phyloP scores from a whole-genome alignment of 139 green algal genomes.

The Limnomonas spitsbergensis region DNA sequence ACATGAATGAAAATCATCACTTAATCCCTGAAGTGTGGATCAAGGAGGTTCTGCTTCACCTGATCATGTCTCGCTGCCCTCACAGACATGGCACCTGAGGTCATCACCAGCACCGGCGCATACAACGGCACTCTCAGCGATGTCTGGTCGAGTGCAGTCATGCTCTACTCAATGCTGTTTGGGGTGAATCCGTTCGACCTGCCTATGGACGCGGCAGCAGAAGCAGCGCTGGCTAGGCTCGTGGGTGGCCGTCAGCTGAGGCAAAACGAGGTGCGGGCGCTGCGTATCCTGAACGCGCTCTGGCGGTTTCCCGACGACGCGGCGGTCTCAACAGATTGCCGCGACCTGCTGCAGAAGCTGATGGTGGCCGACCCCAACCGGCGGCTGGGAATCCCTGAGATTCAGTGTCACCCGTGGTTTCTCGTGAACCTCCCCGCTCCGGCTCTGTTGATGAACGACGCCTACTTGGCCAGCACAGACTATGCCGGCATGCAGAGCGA shows the following conservation, averaged over 20 bases:
- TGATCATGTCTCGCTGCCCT: too few relatives aligned
- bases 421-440: slow-evolving; percentile 81
- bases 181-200: slow-evolving; percentile 5
- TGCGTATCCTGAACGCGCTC: slow-evolving; percentile 24
- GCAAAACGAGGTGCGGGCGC: background rate
- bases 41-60: too few relatives aligned
- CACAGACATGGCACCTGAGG: slow-evolving; percentile 92
- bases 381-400: slow-evolving; percentile 71
- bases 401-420: slow-evolving; percentile 56
- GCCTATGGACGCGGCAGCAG: background rate
- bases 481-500: background rate
- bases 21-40: too few relatives aligned
- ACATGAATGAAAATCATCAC: too few relatives aligned
- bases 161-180: slow-evolving; percentile 82
- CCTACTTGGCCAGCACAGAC: background rate
- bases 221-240: background rate
- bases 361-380: slow-evolving; percentile 65
- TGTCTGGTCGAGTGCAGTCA: slow-evolving; percentile 86
- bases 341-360: slow-evolving; percentile 54
- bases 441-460: slow-evolving; percentile 77
- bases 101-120: slow-evolving; percentile 67
- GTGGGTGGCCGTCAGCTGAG: background rate
- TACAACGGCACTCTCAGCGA: slow-evolving; percentile 83
- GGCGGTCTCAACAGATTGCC: slow-evolving; percentile 46
- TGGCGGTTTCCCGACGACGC: slow-evolving; percentile 26